Evolutionary conservation across 176 grass and related monocot genomes (phyloP), one percentile per base, ranked within the genome.

Genomic region (bread wheat (Triticum aestivum)): DNA sequence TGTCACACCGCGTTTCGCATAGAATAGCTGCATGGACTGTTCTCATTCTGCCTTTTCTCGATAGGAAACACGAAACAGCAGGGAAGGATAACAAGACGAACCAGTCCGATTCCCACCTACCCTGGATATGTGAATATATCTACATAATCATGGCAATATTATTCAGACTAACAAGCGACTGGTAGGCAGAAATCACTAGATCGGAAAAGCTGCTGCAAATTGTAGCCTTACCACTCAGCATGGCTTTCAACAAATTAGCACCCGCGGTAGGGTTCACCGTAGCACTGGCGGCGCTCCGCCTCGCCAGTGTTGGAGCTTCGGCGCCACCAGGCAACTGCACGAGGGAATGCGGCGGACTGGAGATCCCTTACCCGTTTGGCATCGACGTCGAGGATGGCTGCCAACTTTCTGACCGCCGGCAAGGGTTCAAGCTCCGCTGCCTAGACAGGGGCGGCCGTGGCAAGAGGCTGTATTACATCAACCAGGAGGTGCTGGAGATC

Each of bases 401-500:
- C 37, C 69, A 72, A 42, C 0, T 41, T 41, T 5, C 18, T 0
- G 24, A 75, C 5, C 20, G 21, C 70, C 39, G 24, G 73, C 41
- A 72, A 72, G 68, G 68, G 20, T 75, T 75, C 72, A 75, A 30
- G 42, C 41, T 75, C 6, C 69, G 69, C 47, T 51, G 47, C 47
- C 47, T 51, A 51, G 71, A 49, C 71, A 13, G 45, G 6, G 21
- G 44, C 0, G 64, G 78, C 4, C 33, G 68, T 4, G 68, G 68
- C 68, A 75, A 30, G 73, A 58, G 52, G 75, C 75, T 52, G 3
- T 59, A 58, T 27, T 37, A 58, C 27, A 33, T 34, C 75, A 24
- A 73, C 38, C n/a, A 42, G 5, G 75, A 78, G 75, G 17, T 78
- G 47, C 27, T 56, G 4, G 51, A 32, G 49, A 33, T 78, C 49